Base-by-base conservation (phyloP, 164 flowering plant species). In the Chimonanthus salicifolius region DNA sequence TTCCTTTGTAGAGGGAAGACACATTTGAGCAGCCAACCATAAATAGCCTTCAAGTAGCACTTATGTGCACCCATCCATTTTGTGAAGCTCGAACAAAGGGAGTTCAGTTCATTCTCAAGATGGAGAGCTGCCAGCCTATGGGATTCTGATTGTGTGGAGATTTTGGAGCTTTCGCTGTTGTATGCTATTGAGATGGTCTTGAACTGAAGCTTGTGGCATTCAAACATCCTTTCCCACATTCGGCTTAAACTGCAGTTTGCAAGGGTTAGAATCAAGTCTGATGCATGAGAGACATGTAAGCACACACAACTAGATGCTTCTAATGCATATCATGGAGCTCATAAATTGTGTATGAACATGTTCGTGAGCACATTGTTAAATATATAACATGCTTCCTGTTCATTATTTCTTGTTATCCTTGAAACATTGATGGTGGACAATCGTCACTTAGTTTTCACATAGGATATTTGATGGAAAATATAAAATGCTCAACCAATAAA, bases 181-280 rank as follows among this genome's bases (percentile, higher is more conserved):
- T 78, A 80, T 21, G 90, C 86, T 43, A 73, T 72, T 3, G 91
- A 80, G 69, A 92, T 88, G 20, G 89, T 83, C 63, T 83, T 77
- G 71, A 81, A 76, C 76, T 95, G 99, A 71, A 77, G 85, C 82
- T 82, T 85, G 86, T 95, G 99, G 74, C 90, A 89, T 67, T 89
- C 89, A 51, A 73, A 80, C 99, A 95, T 95, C 82, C 76, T 86
- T 70, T 90, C 88, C 99, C 99, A 95, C 99, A 95, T 95, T 74
- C 85, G 83, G 64, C 85, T 82, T 71, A 93, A 87, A 84, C 99
- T 95, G 88, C 20, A 54, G 67, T 33, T 18, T 43, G 66, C 49
- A 66, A 18, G 43, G 21, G 15, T 43, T 20, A 47, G 46, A 54
- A 54, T 5, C 60, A 2, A 54, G 33, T 33, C 33, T 33, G 33